Conservation (phyloP, 352 stramenopile genomes). For the Globisporangium rhizosaccharum region DNA sequence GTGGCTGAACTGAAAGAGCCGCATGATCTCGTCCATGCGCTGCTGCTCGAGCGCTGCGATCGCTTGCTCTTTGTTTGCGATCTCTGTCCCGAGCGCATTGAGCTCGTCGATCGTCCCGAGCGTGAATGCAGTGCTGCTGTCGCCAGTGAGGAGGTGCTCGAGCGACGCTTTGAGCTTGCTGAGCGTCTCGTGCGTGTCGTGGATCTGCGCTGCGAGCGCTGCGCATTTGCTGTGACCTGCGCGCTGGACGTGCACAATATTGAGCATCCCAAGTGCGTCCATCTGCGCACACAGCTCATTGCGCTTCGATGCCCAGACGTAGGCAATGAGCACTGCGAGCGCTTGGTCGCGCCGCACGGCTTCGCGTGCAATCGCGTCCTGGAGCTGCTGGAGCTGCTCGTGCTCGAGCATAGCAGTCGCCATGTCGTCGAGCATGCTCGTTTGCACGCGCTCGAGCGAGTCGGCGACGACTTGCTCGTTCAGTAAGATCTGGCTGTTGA, state of each 20-base stretch:
- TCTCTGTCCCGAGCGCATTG: constrained; percentile 15
- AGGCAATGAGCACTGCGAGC: constrained; percentile 34
- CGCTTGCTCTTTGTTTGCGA: constrained; percentile 15
- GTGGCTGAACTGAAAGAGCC: constrained; percentile 22
- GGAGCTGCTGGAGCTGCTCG: constrained; percentile 31
- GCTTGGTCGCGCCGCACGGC: constrained; percentile 30
- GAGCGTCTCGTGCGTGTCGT: neutral
- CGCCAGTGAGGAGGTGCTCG: constrained; percentile 1
- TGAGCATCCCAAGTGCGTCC: constrained; percentile 1
- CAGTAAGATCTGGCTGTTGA: constrained; percentile 34
- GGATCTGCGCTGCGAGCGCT: constrained; percentile 6
- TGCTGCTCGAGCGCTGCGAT: constrained; percentile 16
- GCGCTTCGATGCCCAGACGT: constrained; percentile 17
- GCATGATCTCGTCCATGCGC: constrained; percentile 19
- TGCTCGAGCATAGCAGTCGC: constrained; percentile 21
- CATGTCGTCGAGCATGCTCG: constrained; percentile 21
- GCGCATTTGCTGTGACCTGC: constrained; percentile 13
- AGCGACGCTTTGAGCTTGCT: constrained; percentile 1
- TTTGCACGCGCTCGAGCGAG: constrained; percentile 18
- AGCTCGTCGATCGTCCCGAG: constrained; percentile 6
- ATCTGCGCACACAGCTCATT: constrained; percentile 3
- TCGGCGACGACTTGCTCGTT: constrained; percentile 34
- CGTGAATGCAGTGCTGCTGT: neutral
- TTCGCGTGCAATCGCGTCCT: constrained; percentile 29
- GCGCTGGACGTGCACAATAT: constrained; percentile 4